These are phyloP conservation scores for Tolypocladium cylindrosporum DNA, from an alignment of 2,329 filamentous ascomycete species.

Conservation along the genomic window DNA sequence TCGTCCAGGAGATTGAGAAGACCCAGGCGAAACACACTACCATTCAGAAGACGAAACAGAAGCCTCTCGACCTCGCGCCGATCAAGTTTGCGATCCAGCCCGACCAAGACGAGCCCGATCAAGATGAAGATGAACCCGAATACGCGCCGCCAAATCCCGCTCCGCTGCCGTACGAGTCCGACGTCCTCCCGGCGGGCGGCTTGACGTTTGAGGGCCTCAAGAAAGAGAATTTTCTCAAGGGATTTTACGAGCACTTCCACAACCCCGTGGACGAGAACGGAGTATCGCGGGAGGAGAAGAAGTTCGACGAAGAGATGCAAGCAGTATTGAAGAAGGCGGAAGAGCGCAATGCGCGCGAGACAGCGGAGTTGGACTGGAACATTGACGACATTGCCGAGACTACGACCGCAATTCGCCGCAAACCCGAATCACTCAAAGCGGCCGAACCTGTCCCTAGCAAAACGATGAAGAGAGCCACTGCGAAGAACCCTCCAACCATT, in stretches of 20 bases:
- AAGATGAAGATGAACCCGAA: constrained; percentile 66
- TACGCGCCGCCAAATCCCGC: constrained; percentile 72
- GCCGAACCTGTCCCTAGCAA: background rate
- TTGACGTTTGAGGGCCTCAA: constrained; percentile 49
- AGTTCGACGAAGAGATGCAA: constrained; percentile 44
- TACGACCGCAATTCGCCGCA: background rate
- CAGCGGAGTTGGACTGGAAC: constrained; percentile 53
- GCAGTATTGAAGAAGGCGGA: constrained; percentile 48
- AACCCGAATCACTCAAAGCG: background rate
- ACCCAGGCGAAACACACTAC: constrained; percentile 50
- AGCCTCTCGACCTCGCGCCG: constrained; percentile 38
- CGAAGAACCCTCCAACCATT: constrained; percentile 17
- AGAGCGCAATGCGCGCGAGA: constrained; percentile 55
- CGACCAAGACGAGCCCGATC: constrained; percentile 30
- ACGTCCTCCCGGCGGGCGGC: constrained; percentile 50
- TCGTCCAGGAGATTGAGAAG: constrained; percentile 51
- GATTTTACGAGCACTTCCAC: constrained; percentile 50
- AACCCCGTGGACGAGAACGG: constrained; percentile 60
- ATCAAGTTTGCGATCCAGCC: constrained; percentile 55
- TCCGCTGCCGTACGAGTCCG: constrained; percentile 58
- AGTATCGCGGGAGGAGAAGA: constrained; percentile 49
- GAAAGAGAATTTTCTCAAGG: constrained; percentile 48
- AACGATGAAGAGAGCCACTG: constrained; percentile 1
- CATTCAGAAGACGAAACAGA: constrained; percentile 48
- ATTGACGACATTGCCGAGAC: constrained; percentile 44